Evolutionary conservation across 2,329 filamentous ascomycete genomes (phyloP), one percentile per base, ranked within the genome.

Genomic region (Ophiostoma sp.): DNA sequence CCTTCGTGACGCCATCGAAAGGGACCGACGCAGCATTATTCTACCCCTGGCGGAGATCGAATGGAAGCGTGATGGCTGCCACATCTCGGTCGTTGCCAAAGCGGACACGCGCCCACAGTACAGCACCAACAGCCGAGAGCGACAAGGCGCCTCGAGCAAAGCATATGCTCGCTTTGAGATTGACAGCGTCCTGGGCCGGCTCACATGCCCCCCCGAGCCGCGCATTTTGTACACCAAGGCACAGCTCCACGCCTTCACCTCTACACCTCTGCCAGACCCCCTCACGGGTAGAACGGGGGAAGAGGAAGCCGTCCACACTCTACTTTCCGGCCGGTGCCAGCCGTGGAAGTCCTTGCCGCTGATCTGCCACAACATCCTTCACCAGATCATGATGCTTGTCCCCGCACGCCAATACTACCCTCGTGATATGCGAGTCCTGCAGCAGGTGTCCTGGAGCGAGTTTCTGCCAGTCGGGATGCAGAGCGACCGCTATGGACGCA

Each of bases 281-380:
- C 78, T 90, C 0, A 89, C 87, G 0, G 77, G 80, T 0, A 78
- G 81, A 0, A 89, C 86, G 0, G 88, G 88, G 0, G 82, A 81
- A 0, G 87, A 90, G 72, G 86, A 89, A 74, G 82, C 85, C 0
- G 69, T 87, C 0, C 75, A 79, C 1, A 80, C 79, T 41, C 76
- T 89, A 0, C 72, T 75, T 2, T 84, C 85, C 0, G 84, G 81
- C 0, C 75, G 76, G 1, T 83, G 81, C 45, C 82, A 84, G 45
- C 83, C 84, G 0, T 86, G 83, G 83, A 73, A 68, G 0, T 76
- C 79, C 0, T 62, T 82, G 1, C 44, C 41, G 0, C 0, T 1
- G 0, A 1, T 11, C 0, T 58, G 66, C 0, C 44, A 69, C 0
- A 2, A 1, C 0, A 71, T 73, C 3, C 69, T 79, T 0, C 1